Evolutionary conservation across 1,284 basidiomycete species (phyloP), one percentile per base, ranked within the genome.

Genomic region (Erythrobasidium hasegawianum): DNA sequence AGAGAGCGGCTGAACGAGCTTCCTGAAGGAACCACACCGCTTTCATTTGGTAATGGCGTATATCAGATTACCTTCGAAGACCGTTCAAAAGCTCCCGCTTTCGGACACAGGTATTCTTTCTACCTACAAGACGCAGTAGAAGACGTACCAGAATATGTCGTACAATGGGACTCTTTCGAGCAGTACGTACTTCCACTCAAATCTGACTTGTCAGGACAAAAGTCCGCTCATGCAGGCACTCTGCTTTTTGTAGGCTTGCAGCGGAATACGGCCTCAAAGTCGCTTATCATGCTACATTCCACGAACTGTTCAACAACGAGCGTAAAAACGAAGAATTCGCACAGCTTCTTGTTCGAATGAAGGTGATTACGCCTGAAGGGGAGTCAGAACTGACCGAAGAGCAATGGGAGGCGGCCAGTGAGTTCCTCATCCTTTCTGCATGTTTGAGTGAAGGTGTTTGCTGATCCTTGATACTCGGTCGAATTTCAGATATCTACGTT

Each of bases 361-460:
- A 86, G 68, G 93, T 97, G 38, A 83, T 93, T 47, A 86, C 95
- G 74, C 77, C 81, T 20, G 81, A 87, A 52, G 93, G 92, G 1
- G 87, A 88, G 77, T 91, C 88, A 72, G 81, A 89, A 59, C 94
- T 97, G 89, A 85, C 91, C 71, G 86, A 87, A 71, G 87, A 90
- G 72, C 92, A 97, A 77, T 95, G 93, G 90, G 91, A 95, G 74
- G 93, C 93, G 70, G 90, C 91, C 16, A 95, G 93, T 96, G 77
- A 79, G 92, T 85, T 1, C n/a, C n/a, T n/a, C 4, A 7, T n/a
- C n/a, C n/a, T n/a, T n/a, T n/a, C n/a, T n/a, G n/a, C n/a, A 16
- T 10, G 38, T 45, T 49, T 22, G 33, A 20, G 18, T 16, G 14
- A 16, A n/a, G n/a, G n/a, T n/a, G n/a, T n/a, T n/a, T n/a, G 10